These are phyloP conservation scores for Aspergillus hortae DNA, from an alignment of 2,329 filamentous ascomycete species.

Conservation along the genomic window DNA sequence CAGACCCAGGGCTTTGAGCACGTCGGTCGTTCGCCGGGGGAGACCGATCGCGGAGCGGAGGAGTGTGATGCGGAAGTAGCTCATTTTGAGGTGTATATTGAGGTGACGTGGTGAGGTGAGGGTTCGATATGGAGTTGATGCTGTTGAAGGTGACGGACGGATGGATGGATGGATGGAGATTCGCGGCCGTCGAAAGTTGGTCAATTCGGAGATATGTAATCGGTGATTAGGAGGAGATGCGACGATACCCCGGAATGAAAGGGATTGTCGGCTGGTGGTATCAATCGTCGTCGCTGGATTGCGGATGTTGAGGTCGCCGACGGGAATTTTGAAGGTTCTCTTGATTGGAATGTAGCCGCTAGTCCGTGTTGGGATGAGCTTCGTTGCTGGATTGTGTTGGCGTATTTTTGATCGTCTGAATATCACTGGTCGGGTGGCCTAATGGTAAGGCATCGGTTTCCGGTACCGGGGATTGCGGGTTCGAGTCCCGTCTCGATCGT, in stretches of 20 bases:
- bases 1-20: conserved; percentile 80
- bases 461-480: neutral
- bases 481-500: neutral
- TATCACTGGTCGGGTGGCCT: neutral
- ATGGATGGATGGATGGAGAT: no score
- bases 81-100: conserved; percentile 49
- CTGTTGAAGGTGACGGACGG: neutral
- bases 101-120: no score
- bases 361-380: no score
- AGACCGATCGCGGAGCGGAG: conserved; percentile 87
- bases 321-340: no score
- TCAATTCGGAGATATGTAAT: no score
- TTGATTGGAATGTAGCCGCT: no score
- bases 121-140: neutral
- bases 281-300: no score
- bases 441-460: neutral
- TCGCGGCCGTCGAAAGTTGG: no score
- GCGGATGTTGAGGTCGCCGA: no score
- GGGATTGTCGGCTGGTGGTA: no score
- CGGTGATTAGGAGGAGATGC: no score
- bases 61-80: conserved; percentile 87
- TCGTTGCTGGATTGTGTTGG: neutral
- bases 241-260: no score
- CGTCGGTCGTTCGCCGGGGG: conserved; percentile 72
- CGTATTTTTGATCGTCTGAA: neutral